Evolutionary conservation across 352 stramenopile genomes (phyloP).

Genomic region (Globisporangium iwayamae): DNA sequence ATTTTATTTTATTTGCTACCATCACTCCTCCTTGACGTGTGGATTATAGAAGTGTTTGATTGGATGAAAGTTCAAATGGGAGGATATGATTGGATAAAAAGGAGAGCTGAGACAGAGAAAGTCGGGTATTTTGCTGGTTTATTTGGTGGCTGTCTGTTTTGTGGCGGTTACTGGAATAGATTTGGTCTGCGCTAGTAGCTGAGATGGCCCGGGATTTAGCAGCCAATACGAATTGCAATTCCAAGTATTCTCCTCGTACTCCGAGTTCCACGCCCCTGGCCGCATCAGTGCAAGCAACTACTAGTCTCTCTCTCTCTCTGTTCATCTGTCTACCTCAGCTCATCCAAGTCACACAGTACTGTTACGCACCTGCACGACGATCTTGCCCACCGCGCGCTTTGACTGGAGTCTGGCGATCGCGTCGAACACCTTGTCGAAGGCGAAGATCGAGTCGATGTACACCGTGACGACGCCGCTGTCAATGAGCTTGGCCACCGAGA

Average conservation of each 20-base stretch:
- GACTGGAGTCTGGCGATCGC: slow-evolving; percentile 1
- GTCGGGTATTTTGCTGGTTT: background rate
- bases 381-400: background rate
- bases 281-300: too few relatives aligned
- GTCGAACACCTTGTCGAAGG: slow-evolving; percentile 1
- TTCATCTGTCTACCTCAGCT: too few relatives aligned
- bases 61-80: background rate
- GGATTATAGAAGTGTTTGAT: background rate
- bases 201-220: too few relatives aligned
- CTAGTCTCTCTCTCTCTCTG: too few relatives aligned
- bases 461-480: background rate
- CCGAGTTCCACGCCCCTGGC: too few relatives aligned
- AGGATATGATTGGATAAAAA: background rate
- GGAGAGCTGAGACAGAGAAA: background rate
- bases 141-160: background rate
- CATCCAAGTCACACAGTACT: too few relatives aligned
- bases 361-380: slow-evolving; percentile 4
- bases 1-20: background rate
- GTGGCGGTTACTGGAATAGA: background rate
- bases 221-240: too few relatives aligned
- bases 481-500: background rate
- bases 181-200: too few relatives aligned
- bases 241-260: too few relatives aligned
- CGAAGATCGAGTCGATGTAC: background rate
- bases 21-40: background rate